Conservation (phyloP, 1,139 yeast genomes). For the Hemisphaericaspora xylofermentans region DNA sequence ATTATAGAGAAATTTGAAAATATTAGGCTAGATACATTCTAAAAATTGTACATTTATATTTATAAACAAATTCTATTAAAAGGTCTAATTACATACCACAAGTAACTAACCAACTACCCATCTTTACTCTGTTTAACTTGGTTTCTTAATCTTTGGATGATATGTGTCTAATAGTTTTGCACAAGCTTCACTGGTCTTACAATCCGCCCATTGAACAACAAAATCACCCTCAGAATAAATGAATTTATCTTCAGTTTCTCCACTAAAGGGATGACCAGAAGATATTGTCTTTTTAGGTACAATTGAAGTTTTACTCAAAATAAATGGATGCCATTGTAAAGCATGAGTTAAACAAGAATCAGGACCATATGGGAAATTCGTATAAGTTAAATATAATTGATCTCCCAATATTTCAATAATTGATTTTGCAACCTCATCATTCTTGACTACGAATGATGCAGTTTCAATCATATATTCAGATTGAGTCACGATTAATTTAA, state of each 20-base stretch:
- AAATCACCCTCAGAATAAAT: constrained; percentile 63
- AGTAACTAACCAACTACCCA: not conserved
- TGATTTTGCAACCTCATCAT: constrained; percentile 62
- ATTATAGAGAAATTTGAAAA: constrained; percentile 14
- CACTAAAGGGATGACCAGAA: constrained; percentile 25
- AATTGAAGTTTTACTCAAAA: constrained; percentile 68
- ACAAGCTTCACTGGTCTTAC: constrained; percentile 50
- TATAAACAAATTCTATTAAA: not conserved
- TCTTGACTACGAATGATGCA: constrained; percentile 64
- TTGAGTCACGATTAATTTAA: constrained; percentile 66
- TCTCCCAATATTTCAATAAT: constrained; percentile 77
- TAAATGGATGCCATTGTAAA: constrained; percentile 89
- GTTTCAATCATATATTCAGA: constrained; percentile 59
- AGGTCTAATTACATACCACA: too few species aligned
- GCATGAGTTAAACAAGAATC: constrained; percentile 75
- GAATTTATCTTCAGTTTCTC: constrained; percentile 33
- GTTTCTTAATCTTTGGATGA: constrained; percentile 18
- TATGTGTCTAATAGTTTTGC: constrained; percentile 47
- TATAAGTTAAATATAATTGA: constrained; percentile 63
- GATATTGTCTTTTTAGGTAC: constrained; percentile 55
- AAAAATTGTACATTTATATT: constrained; percentile 1
- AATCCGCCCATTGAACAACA: constrained; percentile 58
- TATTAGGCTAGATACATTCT: constrained; percentile 21
- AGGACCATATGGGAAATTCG: constrained; percentile 58
- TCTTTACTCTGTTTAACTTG: too few species aligned